Percentiles rank a stretch among this genome's conserved stretches.
Conservation (phyloP, 345 rosid species). For the Erodium maritimum region DNA sequence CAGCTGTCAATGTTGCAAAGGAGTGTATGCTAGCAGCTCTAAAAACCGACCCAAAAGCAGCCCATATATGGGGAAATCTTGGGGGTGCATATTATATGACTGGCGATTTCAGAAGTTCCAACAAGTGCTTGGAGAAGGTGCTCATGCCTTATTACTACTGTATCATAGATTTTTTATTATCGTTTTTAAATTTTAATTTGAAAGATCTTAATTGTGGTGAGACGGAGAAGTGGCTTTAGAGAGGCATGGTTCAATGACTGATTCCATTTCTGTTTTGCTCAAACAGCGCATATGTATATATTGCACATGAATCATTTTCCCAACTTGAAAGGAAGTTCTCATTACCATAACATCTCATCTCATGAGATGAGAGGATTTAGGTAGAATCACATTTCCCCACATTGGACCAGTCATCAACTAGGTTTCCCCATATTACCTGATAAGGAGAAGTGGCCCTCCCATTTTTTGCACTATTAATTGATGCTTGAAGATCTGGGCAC, state of each 20-base stretch:
- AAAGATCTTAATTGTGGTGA: neutral
- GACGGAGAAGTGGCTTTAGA: too few species aligned
- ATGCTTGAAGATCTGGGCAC: neutral
- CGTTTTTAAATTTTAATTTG: neutral
- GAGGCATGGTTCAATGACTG: neutral
- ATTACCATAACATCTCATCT: neutral
- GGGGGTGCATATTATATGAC: conserved; percentile 64
- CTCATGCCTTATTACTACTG: conserved; percentile 38
- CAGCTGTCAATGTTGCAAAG: conserved; percentile 60
- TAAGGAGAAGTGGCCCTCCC: too few species aligned
- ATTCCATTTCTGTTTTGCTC: neutral
- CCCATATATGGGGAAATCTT: conserved; percentile 74
- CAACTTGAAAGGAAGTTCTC: neutral
- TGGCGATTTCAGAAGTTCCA: conserved; percentile 77
- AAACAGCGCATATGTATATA: neutral
- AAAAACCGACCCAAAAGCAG: conserved; percentile 69
- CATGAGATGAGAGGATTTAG: neutral
- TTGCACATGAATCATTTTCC: neutral
- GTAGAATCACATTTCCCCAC: neutral
- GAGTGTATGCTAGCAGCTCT: conserved; percentile 72
- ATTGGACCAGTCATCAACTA: neutral
- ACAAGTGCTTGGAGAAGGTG: conserved; percentile 99
- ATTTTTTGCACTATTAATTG: too few species aligned
- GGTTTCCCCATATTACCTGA: too few species aligned
- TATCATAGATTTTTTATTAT: conserved; percentile 29